Percentiles rank a stretch among this genome's conserved stretches.
phyloP scores from a whole-genome alignment of 345 rosid species.

The Moricandia arvensis region DNA sequence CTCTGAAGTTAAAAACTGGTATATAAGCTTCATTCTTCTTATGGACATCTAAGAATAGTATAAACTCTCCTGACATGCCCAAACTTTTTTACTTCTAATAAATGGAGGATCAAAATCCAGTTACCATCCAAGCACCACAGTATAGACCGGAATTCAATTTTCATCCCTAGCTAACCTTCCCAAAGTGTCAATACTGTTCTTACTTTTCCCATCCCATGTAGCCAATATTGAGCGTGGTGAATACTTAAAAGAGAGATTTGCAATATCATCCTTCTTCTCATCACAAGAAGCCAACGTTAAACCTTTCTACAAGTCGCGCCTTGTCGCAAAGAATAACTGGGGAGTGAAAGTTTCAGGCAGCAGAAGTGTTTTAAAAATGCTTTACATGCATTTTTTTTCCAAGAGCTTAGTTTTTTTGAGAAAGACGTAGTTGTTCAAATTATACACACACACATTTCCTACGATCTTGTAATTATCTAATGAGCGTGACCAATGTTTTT shows the following conservation, averaged over 20 bases:
- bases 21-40: too few species aligned
- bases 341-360: conserved; percentile 40
- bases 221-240: neutral
- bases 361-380: conserved; percentile 44
- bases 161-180: neutral
- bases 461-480: neutral
- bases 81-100: neutral
- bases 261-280: too few species aligned
- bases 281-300: conserved; percentile 37
- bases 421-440: too few species aligned
- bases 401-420: neutral
- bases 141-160: conserved; percentile 39
- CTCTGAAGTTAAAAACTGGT: too few species aligned
- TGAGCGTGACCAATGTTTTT: neutral
- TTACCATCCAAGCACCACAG: conserved; percentile 44
- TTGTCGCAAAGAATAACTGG: conserved; percentile 36
- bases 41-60: neutral
- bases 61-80: neutral
- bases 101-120: conserved; percentile 6
- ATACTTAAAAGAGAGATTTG: conserved; percentile 41
- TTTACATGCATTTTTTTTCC: conserved; percentile 32
- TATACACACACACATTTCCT: neutral
- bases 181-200: neutral
- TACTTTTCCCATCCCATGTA: neutral
- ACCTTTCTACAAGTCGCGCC: conserved; percentile 45